A percentile compares a stretch with the other conserved stretches of the same genome.
Evolutionary conservation across 2,329 filamentous ascomycete species (phyloP).

Genomic region (Ascochyta koolunga): DNA sequence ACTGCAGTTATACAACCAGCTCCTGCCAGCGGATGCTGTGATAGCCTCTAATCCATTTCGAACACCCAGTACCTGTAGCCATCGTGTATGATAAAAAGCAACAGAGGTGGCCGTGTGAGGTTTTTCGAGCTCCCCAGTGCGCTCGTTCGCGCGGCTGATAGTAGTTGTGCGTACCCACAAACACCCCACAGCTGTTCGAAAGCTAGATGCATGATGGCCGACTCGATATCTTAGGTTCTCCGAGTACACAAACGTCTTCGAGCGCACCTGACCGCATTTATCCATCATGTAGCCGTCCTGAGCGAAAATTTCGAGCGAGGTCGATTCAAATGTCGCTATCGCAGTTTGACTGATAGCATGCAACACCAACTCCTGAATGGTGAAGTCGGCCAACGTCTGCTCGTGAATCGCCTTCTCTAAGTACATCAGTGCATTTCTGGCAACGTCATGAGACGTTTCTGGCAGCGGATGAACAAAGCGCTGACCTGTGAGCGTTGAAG

Average conservation of each 20-base stretch:
- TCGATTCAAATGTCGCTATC: constrained; percentile 14
- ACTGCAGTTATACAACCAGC: constrained; percentile 19
- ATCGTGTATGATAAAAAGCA: constrained; percentile 12
- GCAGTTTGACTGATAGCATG: constrained; percentile 15
- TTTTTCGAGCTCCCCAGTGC: background rate
- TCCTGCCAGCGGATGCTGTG: constrained; percentile 6
- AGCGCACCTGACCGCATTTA: constrained; percentile 12
- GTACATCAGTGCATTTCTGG: too few relatives aligned
- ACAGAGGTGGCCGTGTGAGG: constrained; percentile 8
- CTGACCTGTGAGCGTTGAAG: too few relatives aligned
- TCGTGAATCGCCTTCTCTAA: too few relatives aligned
- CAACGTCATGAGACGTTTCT: too few relatives aligned
- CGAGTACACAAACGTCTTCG: constrained; percentile 19
- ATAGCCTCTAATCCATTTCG: constrained; percentile 16
- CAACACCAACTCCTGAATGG: constrained; percentile 17
- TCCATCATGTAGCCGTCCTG: constrained; percentile 22
- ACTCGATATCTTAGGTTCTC: constrained; percentile 8
- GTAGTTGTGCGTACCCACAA: constrained; percentile 15
- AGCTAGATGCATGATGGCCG: constrained; percentile 2
- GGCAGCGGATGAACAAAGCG: too few relatives aligned
- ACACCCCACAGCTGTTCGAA: constrained; percentile 11
- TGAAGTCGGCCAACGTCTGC: background rate
- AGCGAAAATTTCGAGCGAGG: constrained; percentile 20
- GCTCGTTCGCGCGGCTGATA: background rate
- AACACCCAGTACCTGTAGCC: constrained; percentile 13